phyloP scores from a whole-genome alignment of 2,329 filamentous ascomycete species.

The Rhynchosporium secalis region DNA sequence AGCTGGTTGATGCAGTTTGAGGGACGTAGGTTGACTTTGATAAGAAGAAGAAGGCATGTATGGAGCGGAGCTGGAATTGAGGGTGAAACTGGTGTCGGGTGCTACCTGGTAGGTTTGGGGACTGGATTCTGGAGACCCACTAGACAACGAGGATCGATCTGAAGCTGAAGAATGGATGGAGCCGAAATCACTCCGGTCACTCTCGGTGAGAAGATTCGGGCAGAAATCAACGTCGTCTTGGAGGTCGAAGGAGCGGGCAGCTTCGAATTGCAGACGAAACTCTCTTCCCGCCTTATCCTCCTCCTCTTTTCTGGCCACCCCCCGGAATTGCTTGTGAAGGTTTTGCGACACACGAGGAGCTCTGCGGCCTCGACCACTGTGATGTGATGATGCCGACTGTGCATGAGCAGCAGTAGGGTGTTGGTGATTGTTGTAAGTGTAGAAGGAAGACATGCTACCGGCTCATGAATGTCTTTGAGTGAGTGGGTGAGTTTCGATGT shows the following conservation, averaged over 20 bases:
- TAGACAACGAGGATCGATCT: slow-evolving; percentile 91
- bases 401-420: slow-evolving; percentile 56
- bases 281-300: slow-evolving; percentile 74
- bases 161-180: slow-evolving; percentile 88
- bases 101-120: slow-evolving; percentile 80
- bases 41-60: slow-evolving; percentile 62
- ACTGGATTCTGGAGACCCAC: slow-evolving; percentile 88
- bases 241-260: slow-evolving; percentile 88
- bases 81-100: slow-evolving; percentile 73
- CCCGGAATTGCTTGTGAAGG: slow-evolving; percentile 81
- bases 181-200: slow-evolving; percentile 73
- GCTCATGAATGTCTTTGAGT: slow-evolving; percentile 30
- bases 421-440: slow-evolving; percentile 60
- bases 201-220: slow-evolving; percentile 83
- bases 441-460: slow-evolving; percentile 62
- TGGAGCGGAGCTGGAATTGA: slow-evolving; percentile 65
- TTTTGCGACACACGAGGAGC: slow-evolving; percentile 82
- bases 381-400: slow-evolving; percentile 56
- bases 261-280: slow-evolving; percentile 87
- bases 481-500: slow-evolving; percentile 22
- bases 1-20: slow-evolving; percentile 89
- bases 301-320: slow-evolving; percentile 78
- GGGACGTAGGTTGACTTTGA: slow-evolving; percentile 62
- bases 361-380: slow-evolving; percentile 79
- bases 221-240: slow-evolving; percentile 97